phyloP scores from a whole-genome alignment of 805 yeast species.

The Candida montana region DNA sequence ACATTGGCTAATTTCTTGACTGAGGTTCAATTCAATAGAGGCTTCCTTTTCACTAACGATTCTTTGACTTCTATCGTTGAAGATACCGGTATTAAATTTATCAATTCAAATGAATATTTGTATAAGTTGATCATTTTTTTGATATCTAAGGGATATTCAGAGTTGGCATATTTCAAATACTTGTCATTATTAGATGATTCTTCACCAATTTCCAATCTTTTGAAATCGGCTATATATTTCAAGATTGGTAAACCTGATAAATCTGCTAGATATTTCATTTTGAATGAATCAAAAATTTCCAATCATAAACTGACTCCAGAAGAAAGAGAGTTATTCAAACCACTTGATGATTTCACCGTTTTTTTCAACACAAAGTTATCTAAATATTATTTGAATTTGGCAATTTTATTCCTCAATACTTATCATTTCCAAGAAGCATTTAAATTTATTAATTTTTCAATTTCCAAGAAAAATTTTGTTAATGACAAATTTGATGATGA shows the following conservation, averaged over 20 bases:
- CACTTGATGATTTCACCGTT: conserved; percentile 19
- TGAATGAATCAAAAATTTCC: conserved; percentile 26
- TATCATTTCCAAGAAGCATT: conserved; percentile 30
- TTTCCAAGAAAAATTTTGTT: conserved; percentile 15
- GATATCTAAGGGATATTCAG: conserved; percentile 10
- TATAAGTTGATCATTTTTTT: conserved; percentile 9
- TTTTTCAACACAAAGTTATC: conserved; percentile 28
- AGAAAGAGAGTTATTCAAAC: conserved; percentile 19
- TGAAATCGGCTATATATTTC: conserved; percentile 21
- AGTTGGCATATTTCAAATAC: conserved; percentile 14
- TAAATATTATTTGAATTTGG: conserved; percentile 33
- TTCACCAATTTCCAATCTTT: conserved; percentile 16
- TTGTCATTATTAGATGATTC: conserved; percentile 13
- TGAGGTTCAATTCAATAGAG: conserved; percentile 8
- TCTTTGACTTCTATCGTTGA: conserved; percentile 13
- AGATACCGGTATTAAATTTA: conserved; percentile 13
- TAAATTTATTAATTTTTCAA: conserved; percentile 27
- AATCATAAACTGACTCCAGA: conserved; percentile 17
- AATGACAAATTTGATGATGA: conserved; percentile 19
- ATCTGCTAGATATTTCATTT: conserved; percentile 28
- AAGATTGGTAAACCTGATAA: conserved; percentile 22
- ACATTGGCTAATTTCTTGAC: conserved; percentile 3
- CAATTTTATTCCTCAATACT: conserved; percentile 31
- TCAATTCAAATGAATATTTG: conserved; percentile 17
- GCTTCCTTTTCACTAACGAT: conserved; percentile 12